Conservation (phyloP, 225 moss, liverwort and hornwort species). For the Rhytidiadelphus loreus region DNA sequence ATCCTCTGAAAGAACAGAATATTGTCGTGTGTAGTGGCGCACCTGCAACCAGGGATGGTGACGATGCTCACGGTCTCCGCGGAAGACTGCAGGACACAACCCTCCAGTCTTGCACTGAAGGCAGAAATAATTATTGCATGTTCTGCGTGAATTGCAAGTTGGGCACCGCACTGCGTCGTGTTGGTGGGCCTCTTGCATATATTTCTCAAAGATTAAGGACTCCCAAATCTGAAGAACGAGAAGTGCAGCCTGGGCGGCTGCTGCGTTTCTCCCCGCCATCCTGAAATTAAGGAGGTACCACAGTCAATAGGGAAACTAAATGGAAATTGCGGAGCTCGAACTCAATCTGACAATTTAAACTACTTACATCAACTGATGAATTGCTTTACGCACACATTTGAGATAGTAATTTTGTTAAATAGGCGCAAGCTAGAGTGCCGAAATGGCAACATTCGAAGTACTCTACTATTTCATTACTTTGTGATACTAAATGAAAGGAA, state of each 20-base stretch:
- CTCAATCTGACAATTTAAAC: background rate
- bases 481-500: background rate
- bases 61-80: background rate
- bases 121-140: background rate
- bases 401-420: background rate
- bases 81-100: background rate
- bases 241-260: no score
- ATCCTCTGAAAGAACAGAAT: background rate
- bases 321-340: background rate
- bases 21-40: background rate
- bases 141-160: background rate
- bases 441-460: background rate
- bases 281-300: background rate
- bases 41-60: background rate
- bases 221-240: background rate
- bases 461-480: background rate
- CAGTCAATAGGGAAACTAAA: background rate
- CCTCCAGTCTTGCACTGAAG: background rate
- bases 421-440: background rate
- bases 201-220: background rate
- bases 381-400: background rate
- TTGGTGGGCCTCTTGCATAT: background rate
- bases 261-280: background rate
- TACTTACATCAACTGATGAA: background rate
- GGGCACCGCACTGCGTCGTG: background rate